phyloP scores from a whole-genome alignment of 1,139 yeast species.

The Blastobotrys elegans region DNA sequence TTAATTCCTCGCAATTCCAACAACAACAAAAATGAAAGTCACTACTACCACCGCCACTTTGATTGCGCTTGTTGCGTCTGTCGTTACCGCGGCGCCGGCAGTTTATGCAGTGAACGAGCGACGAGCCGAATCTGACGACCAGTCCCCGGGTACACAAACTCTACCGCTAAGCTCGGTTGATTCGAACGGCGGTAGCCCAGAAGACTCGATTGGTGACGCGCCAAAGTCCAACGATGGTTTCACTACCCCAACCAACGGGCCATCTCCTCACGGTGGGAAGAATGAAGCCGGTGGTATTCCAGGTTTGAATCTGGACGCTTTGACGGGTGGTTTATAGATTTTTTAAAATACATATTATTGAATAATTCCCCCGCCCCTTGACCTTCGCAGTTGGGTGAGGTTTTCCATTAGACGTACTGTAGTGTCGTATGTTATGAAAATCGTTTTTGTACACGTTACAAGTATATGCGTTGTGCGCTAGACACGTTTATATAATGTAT shows the following conservation, averaged over 20 bases:
- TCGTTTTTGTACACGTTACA: too few relatives aligned
- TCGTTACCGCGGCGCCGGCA: neutral
- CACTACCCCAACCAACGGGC: neutral
- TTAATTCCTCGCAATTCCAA: too few relatives aligned
- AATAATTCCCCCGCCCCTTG: too few relatives aligned
- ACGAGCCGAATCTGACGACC: neutral
- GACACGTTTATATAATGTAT: too few relatives aligned
- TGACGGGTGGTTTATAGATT: neutral
- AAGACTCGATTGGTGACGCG: neutral
- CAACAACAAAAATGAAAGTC: neutral
- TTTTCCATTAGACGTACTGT: too few relatives aligned
- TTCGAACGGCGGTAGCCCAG: neutral
- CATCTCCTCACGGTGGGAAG: neutral
- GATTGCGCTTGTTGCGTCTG: neutral
- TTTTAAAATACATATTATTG: neutral
- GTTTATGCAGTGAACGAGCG: neutral
- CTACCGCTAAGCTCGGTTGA: neutral
- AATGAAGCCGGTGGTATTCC: neutral
- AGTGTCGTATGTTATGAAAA: too few relatives aligned
- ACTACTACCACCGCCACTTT: neutral
- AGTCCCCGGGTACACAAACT: neutral
- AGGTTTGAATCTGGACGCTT: neutral
- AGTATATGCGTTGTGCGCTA: too few relatives aligned
- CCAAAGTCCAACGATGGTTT: neutral
- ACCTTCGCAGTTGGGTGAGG: too few relatives aligned